Percentiles rank a stretch among this genome's conserved stretches.
Evolutionary conservation across 2,329 filamentous ascomycete species (phyloP).

Genomic region (Aaosphaeria pasadenensis): DNA sequence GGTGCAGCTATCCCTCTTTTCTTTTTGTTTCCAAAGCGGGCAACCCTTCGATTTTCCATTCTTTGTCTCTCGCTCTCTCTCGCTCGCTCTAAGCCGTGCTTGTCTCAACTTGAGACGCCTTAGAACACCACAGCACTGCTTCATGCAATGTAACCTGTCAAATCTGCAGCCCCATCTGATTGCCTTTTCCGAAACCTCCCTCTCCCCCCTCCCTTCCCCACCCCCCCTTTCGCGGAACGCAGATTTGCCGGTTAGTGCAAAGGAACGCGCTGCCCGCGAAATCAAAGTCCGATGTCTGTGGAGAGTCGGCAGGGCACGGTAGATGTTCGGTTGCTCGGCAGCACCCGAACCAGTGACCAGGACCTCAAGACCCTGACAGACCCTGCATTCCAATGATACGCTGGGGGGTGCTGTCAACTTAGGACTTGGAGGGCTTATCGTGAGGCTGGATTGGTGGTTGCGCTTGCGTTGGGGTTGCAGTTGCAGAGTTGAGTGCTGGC

Average conservation of each 20-base stretch:
- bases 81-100: neutral
- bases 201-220: slow-evolving; percentile 1
- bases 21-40: too few species aligned
- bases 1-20: too few species aligned
- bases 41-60: too few species aligned
- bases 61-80: too few species aligned
- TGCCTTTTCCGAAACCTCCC: neutral
- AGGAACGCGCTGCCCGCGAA: neutral
- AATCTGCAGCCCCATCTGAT: slow-evolving; percentile 11
- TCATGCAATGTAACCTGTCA: slow-evolving; percentile 25
- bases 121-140: slow-evolving; percentile 9
- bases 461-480: slow-evolving; percentile 24
- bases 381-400: slow-evolving; percentile 18
- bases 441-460: slow-evolving; percentile 18
- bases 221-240: slow-evolving; percentile 1
- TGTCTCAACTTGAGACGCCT: slow-evolving; percentile 9
- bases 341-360: slow-evolving; percentile 21
- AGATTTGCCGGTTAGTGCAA: slow-evolving; percentile 7
- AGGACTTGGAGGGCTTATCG: slow-evolving; percentile 22
- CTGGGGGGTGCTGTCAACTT: slow-evolving; percentile 5
- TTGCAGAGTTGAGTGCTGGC: slow-evolving; percentile 5
- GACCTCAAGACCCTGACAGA: neutral
- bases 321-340: slow-evolving; percentile 26
- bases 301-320: slow-evolving; percentile 12
- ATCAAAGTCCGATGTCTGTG: slow-evolving; percentile 1